phyloP scores from a whole-genome alignment of 176 grass and related monocot species.

The Phragmites australis region DNA sequence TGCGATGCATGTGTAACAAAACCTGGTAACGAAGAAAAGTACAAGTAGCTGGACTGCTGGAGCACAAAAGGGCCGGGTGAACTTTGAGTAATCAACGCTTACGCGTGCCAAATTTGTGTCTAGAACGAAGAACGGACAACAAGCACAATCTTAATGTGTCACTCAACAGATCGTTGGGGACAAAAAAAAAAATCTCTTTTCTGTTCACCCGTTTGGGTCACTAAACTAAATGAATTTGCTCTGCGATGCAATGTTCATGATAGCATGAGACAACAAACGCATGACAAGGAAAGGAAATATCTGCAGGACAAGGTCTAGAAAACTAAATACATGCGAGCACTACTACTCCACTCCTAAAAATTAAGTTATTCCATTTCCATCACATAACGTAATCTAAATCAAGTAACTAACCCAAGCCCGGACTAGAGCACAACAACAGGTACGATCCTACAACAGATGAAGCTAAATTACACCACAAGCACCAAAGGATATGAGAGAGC shows the following conservation, averaged over 20 bases:
- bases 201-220: neutral
- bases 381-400: neutral
- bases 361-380: neutral
- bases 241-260: neutral
- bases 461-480: neutral
- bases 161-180: neutral
- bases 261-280: neutral
- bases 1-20: neutral
- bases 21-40: neutral
- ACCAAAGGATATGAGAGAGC: neutral
- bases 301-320: neutral
- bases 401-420: neutral
- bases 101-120: too few relatives aligned
- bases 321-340: too few relatives aligned
- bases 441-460: neutral
- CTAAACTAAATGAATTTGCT: neutral
- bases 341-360: neutral
- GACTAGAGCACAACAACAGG: neutral
- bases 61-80: neutral
- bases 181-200: neutral
- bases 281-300: neutral
- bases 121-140: neutral
- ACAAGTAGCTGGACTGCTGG: accelerated
- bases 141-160: neutral
- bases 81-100: neutral